phyloP scores from a whole-genome alignment of 768 basidiomycete genomes.

The Kwoniella sp. region DNA sequence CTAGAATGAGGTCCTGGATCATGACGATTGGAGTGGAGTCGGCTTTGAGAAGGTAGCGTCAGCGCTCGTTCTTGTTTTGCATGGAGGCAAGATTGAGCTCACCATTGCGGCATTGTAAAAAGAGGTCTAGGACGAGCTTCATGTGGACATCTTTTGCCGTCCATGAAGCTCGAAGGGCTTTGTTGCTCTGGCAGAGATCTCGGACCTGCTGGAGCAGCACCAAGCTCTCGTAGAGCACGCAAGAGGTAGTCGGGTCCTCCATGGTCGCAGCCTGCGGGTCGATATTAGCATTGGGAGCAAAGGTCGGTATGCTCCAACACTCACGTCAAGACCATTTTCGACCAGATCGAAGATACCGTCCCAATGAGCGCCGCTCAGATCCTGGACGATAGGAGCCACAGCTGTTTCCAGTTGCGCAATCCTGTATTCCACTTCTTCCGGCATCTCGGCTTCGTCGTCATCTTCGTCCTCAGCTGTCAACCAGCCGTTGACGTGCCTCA shows the following conservation, averaged over 20 bases:
- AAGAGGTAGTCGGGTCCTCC: conserved; percentile 64
- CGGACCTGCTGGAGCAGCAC: conserved; percentile 68
- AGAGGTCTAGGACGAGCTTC: conserved; percentile 66
- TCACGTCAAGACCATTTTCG: conserved; percentile 84
- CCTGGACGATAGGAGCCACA: conserved; percentile 84
- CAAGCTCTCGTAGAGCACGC: conserved; percentile 71
- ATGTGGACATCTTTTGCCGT: conserved; percentile 63
- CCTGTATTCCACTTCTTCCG: conserved; percentile 75
- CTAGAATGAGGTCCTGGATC: conserved; percentile 66
- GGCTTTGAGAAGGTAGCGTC: conserved; percentile 23
- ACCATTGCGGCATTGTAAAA: conserved; percentile 57
- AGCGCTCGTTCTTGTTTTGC: background rate
- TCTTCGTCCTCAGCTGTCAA: conserved; percentile 64
- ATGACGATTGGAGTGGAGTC: conserved; percentile 66
- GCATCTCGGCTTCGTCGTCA: conserved; percentile 61
- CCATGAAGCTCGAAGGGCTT: conserved; percentile 71
- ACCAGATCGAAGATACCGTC: conserved; percentile 85
- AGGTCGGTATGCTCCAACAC: conserved; percentile 33
- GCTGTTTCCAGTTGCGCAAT: conserved; percentile 74
- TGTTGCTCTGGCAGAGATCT: conserved; percentile 73
- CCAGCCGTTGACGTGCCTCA: conserved; percentile 86
- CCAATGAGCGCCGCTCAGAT: conserved; percentile 86
- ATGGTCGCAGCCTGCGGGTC: conserved; percentile 58
- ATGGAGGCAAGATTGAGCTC: conserved; percentile 8
- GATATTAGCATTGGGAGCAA: background rate